Conservation (phyloP, 2,329 filamentous ascomycete species). For the Claviceps arundinis region DNA sequence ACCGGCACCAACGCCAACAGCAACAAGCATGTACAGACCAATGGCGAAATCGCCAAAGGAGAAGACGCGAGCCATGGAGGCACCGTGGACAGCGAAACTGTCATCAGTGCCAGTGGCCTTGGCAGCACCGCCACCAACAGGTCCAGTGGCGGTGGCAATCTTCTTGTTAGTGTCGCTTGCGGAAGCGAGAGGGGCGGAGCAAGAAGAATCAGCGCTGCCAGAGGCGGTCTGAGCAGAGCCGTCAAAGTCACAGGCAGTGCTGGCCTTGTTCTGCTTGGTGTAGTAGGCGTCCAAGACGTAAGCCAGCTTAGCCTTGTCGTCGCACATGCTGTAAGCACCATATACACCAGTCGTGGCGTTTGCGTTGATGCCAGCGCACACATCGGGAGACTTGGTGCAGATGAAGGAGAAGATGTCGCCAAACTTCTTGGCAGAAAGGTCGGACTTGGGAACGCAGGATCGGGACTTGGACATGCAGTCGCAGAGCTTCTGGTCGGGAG, state of each 20-base stretch:
- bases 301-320: slow-evolving; percentile 53
- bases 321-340: slow-evolving; percentile 70
- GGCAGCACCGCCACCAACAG: slow-evolving; percentile 5
- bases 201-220: slow-evolving; percentile 34
- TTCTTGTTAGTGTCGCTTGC: slow-evolving; percentile 44
- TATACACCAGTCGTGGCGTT: slow-evolving; percentile 57
- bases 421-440: slow-evolving; percentile 44
- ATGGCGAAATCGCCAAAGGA: slow-evolving; percentile 34
- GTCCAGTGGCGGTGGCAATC: slow-evolving; percentile 3
- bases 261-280: slow-evolving; percentile 36
- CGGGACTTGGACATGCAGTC: slow-evolving; percentile 70
- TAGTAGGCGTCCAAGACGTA: slow-evolving; percentile 67
- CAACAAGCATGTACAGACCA: slow-evolving; percentile 38
- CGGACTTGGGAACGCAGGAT: slow-evolving; percentile 51
- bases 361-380: slow-evolving; percentile 55
- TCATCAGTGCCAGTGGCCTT: slow-evolving; percentile 1
- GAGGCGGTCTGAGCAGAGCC: slow-evolving; percentile 47
- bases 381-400: slow-evolving; percentile 43
- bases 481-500: slow-evolving; percentile 68
- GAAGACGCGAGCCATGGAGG: slow-evolving; percentile 25
- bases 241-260: slow-evolving; percentile 55
- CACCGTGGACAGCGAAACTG: slow-evolving; percentile 6
- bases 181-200: slow-evolving; percentile 44
- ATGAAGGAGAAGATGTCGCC: slow-evolving; percentile 60
- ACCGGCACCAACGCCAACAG: slow-evolving; percentile 36